Conservation (phyloP, 768 basidiomycete genomes). For the Neoboletus subvelutipes region DNA sequence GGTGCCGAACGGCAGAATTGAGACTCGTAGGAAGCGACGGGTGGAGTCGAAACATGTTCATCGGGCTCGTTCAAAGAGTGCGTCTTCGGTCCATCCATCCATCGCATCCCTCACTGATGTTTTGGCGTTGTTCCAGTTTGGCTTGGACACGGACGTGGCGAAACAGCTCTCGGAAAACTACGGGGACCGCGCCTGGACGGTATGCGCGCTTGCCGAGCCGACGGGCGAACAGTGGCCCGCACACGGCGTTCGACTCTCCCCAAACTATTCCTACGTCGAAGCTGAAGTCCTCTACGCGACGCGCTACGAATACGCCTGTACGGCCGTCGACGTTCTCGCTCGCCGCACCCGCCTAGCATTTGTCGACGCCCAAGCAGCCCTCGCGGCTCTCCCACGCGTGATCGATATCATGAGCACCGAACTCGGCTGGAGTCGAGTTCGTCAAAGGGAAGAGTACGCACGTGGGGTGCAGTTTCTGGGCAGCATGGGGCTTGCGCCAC, state of each 20-base stretch:
- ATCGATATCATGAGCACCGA: slow-evolving; percentile 91
- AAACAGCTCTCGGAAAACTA: slow-evolving; percentile 92
- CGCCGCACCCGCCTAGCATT: slow-evolving; percentile 92
- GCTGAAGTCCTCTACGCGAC: slow-evolving; percentile 91
- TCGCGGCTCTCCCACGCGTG: slow-evolving; percentile 81
- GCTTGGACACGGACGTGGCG: slow-evolving; percentile 88
- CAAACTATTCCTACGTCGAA: slow-evolving; percentile 85
- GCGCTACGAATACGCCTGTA: slow-evolving; percentile 87
- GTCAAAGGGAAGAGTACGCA: slow-evolving; percentile 59
- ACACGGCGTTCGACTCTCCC: slow-evolving; percentile 70
- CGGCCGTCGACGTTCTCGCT: slow-evolving; percentile 90
- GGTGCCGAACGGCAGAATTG: slow-evolving; percentile 80
- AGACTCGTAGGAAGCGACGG: slow-evolving; percentile 90
- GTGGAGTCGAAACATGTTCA: slow-evolving; percentile 97
- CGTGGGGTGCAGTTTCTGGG: slow-evolving; percentile 64
- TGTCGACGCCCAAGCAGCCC: slow-evolving; percentile 84
- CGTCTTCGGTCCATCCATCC: slow-evolving; percentile 15
- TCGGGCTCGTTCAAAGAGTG: slow-evolving; percentile 89
- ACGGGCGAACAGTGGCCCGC: slow-evolving; percentile 85
- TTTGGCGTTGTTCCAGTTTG: slow-evolving; percentile 56
- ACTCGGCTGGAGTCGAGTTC: slow-evolving; percentile 67
- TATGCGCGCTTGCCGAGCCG: slow-evolving; percentile 74
- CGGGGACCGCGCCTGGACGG: slow-evolving; percentile 95
- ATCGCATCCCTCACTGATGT: not conserved
- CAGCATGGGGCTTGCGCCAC: slow-evolving; percentile 82